Evolutionary conservation across 2,329 filamentous ascomycete genomes (phyloP).

Genomic region (Trichoderma sp.): DNA sequence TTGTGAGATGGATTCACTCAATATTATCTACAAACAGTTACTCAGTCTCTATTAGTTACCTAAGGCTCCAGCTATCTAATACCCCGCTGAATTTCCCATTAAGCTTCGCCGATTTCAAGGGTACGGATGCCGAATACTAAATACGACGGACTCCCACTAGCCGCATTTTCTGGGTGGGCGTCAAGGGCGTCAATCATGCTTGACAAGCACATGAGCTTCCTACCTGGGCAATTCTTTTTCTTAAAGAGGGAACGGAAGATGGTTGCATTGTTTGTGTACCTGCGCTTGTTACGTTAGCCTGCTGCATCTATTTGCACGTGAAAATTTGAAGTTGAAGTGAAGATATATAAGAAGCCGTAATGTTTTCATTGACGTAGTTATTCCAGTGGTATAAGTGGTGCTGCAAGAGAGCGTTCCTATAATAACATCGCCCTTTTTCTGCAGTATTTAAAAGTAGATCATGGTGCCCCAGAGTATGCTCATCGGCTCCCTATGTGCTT

Average conservation of each 20-base stretch:
- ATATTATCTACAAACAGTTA: not conserved
- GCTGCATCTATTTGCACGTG: not conserved
- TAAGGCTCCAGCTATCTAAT: not conserved
- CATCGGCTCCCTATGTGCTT: not conserved
- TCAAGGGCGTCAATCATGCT: not conserved
- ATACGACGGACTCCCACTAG: not conserved
- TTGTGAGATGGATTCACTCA: not conserved
- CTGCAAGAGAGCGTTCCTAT: not conserved
- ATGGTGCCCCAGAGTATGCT: not conserved
- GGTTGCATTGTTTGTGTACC: not conserved
- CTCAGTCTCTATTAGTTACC: not conserved
- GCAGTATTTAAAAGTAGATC: not conserved
- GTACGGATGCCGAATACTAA: not conserved
- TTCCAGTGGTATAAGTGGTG: not conserved
- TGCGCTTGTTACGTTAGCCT: not conserved
- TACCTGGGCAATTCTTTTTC: not conserved
- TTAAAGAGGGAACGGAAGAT: not conserved
- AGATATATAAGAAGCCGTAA: not conserved
- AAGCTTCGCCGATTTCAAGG: not conserved
- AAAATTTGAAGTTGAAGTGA: not conserved
- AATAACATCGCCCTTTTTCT: not conserved
- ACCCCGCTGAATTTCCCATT: not conserved
- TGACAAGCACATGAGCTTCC: not conserved
- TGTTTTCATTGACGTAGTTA: not conserved
- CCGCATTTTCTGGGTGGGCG: too few relatives aligned